Conservation (phyloP, 805 yeast species). For the Candida cerambycidarum region DNA sequence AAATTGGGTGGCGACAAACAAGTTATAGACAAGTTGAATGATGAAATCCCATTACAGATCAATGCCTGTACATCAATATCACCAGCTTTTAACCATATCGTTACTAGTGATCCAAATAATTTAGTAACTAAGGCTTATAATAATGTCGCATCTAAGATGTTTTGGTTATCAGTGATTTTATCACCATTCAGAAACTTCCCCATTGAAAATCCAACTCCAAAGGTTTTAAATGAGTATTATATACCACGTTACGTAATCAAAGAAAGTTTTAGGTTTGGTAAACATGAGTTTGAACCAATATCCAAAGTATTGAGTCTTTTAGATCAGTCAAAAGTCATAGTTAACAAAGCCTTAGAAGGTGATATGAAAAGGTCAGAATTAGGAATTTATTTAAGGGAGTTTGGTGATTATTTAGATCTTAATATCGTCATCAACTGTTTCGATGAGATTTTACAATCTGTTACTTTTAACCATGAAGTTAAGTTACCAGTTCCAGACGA, state of each 20-base stretch:
- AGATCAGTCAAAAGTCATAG: conserved; percentile 21
- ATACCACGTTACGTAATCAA: conserved; percentile 55
- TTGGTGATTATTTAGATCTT: conserved; percentile 52
- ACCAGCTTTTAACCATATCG: conserved; percentile 3
- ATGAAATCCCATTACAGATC: conserved; percentile 3
- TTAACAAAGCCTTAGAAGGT: conserved; percentile 16
- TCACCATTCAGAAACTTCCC: conserved; percentile 45
- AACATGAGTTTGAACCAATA: conserved; percentile 52
- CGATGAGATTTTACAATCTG: conserved; percentile 23
- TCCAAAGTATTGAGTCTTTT: conserved; percentile 21
- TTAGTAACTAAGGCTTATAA: conserved; percentile 5
- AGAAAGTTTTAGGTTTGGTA: conserved; percentile 70
- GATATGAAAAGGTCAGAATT: conserved; percentile 50
- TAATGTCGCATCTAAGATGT: conserved; percentile 19
- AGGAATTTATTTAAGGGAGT: conserved; percentile 58
- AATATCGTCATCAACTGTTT: conserved; percentile 39
- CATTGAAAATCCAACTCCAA: conserved; percentile 36
- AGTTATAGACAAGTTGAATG: not conserved
- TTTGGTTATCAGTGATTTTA: conserved; percentile 53
- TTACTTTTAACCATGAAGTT: conserved; percentile 7
- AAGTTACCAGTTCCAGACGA: conserved; percentile 8
- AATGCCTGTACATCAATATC: conserved; percentile 24
- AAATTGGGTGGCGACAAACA: conserved; percentile 1
- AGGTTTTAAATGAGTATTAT: conserved; percentile 30
- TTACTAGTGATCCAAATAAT: not conserved